Percentiles rank a stretch among this genome's conserved stretches.
phyloP scores from a whole-genome alignment of 2,329 filamentous ascomycete genomes.

The Metarhizium robertsii region DNA sequence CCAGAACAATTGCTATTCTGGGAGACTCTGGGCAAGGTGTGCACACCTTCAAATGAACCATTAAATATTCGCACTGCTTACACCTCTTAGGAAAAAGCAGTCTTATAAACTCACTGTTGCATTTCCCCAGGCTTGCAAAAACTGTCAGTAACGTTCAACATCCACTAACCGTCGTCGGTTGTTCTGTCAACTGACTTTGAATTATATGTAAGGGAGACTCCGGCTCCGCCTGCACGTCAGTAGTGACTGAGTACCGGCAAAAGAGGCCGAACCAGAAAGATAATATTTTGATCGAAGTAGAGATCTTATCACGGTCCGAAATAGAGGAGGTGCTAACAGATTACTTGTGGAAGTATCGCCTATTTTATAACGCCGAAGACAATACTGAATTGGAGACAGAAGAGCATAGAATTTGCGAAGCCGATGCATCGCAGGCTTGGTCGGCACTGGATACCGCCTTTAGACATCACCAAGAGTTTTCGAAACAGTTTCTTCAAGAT shows the following conservation, averaged over 20 bases:
- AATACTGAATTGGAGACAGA: conserved; percentile 11
- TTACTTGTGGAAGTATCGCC: conserved; percentile 22
- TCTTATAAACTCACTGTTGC: conserved; percentile 25
- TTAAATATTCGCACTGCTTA: not conserved
- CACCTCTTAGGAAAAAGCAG: conserved; percentile 17
- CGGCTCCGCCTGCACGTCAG: conserved; percentile 23
- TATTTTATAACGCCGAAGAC: conserved; percentile 14
- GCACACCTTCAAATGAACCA: not conserved
- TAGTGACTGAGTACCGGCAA: conserved; percentile 25
- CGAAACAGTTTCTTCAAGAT: conserved; percentile 12
- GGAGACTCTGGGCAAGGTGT: conserved; percentile 16
- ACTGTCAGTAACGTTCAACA: conserved; percentile 9
- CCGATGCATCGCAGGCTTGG: conserved; percentile 31
- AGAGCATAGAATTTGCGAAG: conserved; percentile 16
- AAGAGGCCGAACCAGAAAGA: conserved; percentile 13
- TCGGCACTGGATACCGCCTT: conserved; percentile 25
- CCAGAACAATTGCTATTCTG: conserved; percentile 8
- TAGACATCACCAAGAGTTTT: conserved; percentile 17
- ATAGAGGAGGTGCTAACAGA: conserved; percentile 19
- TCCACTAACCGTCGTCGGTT: too few relatives aligned
- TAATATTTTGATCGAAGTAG: conserved; percentile 21
- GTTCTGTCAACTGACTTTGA: too few relatives aligned
- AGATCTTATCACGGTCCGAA: conserved; percentile 19
- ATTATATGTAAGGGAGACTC: conserved; percentile 14
- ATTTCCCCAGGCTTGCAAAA: conserved; percentile 18